Evolutionary conservation across 257 asterid species (phyloP).

Genomic region (Fraxinus cuspidata): DNA sequence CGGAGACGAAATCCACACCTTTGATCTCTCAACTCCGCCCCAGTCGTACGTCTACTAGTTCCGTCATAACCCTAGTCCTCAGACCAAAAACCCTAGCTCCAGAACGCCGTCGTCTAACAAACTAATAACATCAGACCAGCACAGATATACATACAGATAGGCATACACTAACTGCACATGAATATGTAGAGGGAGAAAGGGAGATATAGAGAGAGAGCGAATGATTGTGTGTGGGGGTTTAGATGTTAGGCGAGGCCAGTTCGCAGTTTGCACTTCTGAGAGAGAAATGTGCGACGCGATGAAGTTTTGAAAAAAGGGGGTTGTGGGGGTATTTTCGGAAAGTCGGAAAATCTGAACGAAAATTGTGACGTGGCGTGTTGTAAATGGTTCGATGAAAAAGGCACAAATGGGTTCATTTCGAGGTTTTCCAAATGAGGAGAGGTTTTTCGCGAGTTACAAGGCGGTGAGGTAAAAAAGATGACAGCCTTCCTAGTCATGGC

Average conservation of each 20-base stretch:
- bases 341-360: slow-evolving; percentile 23
- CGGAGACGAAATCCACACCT: slow-evolving; percentile 82
- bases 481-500: background rate
- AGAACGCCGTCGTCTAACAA: slow-evolving; percentile 7
- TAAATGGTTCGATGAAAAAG: slow-evolving; percentile 22
- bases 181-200: background rate
- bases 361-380: slow-evolving; percentile 16
- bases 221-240: background rate
- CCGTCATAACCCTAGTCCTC: slow-evolving; percentile 68
- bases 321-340: slow-evolving; percentile 26
- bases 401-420: slow-evolving; percentile 12
- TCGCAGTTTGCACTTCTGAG: slow-evolving; percentile 3
- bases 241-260: slow-evolving; percentile 34
- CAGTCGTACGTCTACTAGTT: slow-evolving; percentile 40
- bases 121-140: slow-evolving; percentile 21
- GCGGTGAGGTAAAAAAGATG: background rate
- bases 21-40: slow-evolving; percentile 62
- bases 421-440: background rate
- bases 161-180: background rate
- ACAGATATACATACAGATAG: slow-evolving; percentile 5
- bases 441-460: background rate
- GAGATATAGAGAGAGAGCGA: background rate
- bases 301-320: background rate
- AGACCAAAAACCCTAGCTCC: slow-evolving; percentile 27
- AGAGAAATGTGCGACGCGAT: slow-evolving; percentile 7